Evolutionary conservation across 2,329 filamentous ascomycete species (phyloP).

Genomic region (Colletotrichum liriopes): DNA sequence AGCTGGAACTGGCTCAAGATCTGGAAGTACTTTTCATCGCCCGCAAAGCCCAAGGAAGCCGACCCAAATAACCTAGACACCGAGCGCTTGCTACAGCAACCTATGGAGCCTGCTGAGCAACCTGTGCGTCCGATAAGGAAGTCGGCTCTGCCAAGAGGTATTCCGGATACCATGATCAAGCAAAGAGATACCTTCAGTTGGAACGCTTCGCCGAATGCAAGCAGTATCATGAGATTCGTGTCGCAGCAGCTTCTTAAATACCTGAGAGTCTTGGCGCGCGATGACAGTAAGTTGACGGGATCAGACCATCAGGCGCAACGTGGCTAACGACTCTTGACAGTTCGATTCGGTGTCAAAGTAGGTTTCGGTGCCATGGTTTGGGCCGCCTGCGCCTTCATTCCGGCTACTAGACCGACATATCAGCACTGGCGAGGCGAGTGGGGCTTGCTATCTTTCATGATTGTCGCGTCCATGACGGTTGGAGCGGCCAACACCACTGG

Average conservation of each 20-base stretch:
- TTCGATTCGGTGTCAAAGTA: slow-evolving; percentile 91
- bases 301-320: slow-evolving; percentile 39
- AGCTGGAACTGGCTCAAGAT: slow-evolving; percentile 91
- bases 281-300: slow-evolving; percentile 63
- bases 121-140: slow-evolving; percentile 65
- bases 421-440: slow-evolving; percentile 94
- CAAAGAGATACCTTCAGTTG: slow-evolving; percentile 70
- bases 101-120: slow-evolving; percentile 46
- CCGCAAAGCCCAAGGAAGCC: slow-evolving; percentile 23
- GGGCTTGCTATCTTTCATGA: slow-evolving; percentile 97
- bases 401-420: slow-evolving; percentile 84
- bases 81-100: slow-evolving; percentile 56
- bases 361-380: slow-evolving; percentile 91
- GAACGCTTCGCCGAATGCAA: slow-evolving; percentile 68
- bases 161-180: slow-evolving; percentile 67
- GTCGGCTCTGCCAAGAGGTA: slow-evolving; percentile 70
- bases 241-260: slow-evolving; percentile 64
- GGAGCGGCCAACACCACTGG: slow-evolving; percentile 96
- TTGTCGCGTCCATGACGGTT: slow-evolving; percentile 98
- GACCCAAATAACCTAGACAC: slow-evolving; percentile 59
- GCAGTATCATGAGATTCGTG: slow-evolving; percentile 58
- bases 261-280: slow-evolving; percentile 65
- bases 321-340: slow-evolving; percentile 46
- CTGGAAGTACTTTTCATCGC: slow-evolving; percentile 66
- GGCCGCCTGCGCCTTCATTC: slow-evolving; percentile 89